A percentile compares a stretch with the other conserved stretches of the same genome.
Evolutionary conservation across 108 stramenopile genomes (phyloP).

Genomic region (Fragilariopsis cylindrus): DNA sequence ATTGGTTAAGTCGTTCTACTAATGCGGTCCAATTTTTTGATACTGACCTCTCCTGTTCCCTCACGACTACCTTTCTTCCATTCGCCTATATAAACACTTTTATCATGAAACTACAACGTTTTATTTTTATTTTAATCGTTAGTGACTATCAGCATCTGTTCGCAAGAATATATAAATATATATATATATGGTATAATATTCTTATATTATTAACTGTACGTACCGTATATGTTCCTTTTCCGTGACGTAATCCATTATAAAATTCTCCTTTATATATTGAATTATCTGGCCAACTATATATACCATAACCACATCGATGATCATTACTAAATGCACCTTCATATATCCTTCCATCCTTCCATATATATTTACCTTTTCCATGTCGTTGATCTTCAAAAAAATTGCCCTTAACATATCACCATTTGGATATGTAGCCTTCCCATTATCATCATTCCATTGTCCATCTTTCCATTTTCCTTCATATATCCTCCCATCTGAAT

Average conservation of each 20-base stretch:
- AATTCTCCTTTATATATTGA: conserved; percentile 36
- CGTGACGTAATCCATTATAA: conserved; percentile 24
- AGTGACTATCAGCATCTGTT: neutral
- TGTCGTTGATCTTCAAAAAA: conserved; percentile 24
- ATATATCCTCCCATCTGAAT: conserved; percentile 26
- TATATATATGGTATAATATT: too few relatives aligned
- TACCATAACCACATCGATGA: conserved; percentile 30
- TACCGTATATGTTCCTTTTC: conserved; percentile 18
- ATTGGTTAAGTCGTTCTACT: neutral
- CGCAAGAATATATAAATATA: too few relatives aligned
- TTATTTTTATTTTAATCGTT: too few relatives aligned
- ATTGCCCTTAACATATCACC: conserved; percentile 24
- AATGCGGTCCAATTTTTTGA: too few relatives aligned
- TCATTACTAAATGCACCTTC: conserved; percentile 49
- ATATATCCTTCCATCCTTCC: conserved; percentile 65
- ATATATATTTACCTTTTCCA: conserved; percentile 72
- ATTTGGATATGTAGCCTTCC: conserved; percentile 49
- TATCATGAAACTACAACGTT: conserved; percentile 28
- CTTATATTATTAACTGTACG: neutral
- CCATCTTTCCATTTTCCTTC: conserved; percentile 41
- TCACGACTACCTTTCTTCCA: conserved; percentile 36
- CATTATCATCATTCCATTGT: conserved; percentile 48
- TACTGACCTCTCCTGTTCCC: conserved; percentile 15
- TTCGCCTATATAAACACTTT: conserved; percentile 74
- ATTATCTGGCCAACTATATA: conserved; percentile 31